Conservation (phyloP, 2,329 filamentous ascomycete genomes). For the Scolecobasidium constrictum region DNA sequence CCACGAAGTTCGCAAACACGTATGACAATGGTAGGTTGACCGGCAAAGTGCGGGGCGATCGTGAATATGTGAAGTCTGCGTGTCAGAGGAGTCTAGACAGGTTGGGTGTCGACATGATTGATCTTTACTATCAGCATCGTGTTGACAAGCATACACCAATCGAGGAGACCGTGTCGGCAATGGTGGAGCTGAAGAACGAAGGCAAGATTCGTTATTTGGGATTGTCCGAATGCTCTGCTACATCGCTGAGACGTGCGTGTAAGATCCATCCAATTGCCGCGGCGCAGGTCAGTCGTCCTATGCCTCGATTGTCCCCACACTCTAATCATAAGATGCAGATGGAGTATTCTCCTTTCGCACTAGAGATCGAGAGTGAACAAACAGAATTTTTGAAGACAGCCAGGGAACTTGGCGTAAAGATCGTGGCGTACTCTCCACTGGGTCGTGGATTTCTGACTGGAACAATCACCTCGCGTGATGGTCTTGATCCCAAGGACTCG, state of each 20-base stretch:
- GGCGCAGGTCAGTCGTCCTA: too few species aligned
- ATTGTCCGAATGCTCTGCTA: slow-evolving; percentile 37
- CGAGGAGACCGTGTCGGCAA: slow-evolving; percentile 32
- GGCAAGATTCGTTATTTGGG: slow-evolving; percentile 46
- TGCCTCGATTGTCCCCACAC: too few species aligned
- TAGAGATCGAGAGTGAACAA: slow-evolving; percentile 36
- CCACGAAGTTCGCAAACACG: slow-evolving; percentile 40
- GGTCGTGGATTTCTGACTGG: slow-evolving; percentile 34
- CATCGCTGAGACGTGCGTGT: slow-evolving; percentile 39
- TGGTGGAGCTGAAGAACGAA: slow-evolving; percentile 35
- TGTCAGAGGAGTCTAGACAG: slow-evolving; percentile 25
- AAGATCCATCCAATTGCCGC: slow-evolving; percentile 38
- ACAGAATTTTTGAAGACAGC: slow-evolving; percentile 32
- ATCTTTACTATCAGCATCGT: slow-evolving; percentile 35
- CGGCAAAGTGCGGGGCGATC: slow-evolving; percentile 21
- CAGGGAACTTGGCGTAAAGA: slow-evolving; percentile 35
- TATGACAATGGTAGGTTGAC: slow-evolving; percentile 8
- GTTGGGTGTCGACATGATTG: slow-evolving; percentile 27
- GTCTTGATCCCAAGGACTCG: slow-evolving; percentile 24
- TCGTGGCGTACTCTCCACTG: slow-evolving; percentile 30
- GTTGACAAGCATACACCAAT: slow-evolving; percentile 32
- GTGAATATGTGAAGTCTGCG: slow-evolving; percentile 24
- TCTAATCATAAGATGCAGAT: too few species aligned
- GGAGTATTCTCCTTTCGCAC: slow-evolving; percentile 30
- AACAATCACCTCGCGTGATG: slow-evolving; percentile 25